phyloP scores from a whole-genome alignment of 352 stramenopile species.

The Phytopythium boreale region DNA sequence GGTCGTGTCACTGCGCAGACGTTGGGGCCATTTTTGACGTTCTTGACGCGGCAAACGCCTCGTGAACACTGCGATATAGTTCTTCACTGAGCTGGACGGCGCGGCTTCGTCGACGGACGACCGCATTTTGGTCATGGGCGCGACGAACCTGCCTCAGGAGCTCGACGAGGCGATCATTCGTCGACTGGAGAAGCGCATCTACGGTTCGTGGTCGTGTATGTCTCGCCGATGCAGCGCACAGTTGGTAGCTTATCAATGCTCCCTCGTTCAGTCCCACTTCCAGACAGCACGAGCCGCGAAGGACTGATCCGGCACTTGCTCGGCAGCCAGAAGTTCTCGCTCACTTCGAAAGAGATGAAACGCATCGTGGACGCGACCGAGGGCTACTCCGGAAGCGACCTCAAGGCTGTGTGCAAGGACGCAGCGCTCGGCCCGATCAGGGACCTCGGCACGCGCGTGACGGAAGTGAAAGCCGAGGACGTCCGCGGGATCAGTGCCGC shows the following conservation, averaged over 20 bases:
- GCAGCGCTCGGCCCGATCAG: conserved; percentile 92
- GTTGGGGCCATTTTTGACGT: too few species aligned
- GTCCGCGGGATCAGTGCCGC: conserved; percentile 50
- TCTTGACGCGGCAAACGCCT: not conserved
- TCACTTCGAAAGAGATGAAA: conserved; percentile 62
- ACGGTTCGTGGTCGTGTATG: conserved; percentile 40
- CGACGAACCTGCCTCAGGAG: conserved; percentile 84
- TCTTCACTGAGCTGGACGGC: conserved; percentile 87
- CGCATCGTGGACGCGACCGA: conserved; percentile 69
- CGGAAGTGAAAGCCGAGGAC: conserved; percentile 56
- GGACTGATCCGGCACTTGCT: conserved; percentile 62
- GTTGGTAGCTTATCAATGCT: not conserved
- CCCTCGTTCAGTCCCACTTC: conserved; percentile 58
- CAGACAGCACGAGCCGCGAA: conserved; percentile 46
- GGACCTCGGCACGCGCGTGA: conserved; percentile 57
- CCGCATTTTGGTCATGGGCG: conserved; percentile 85
- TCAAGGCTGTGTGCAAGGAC: conserved; percentile 94
- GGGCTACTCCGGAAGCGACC: conserved; percentile 83
- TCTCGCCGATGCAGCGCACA: too few species aligned
- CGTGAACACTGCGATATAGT: conserved; percentile 29
- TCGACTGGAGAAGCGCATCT: conserved; percentile 86
- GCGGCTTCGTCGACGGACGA: conserved; percentile 67
- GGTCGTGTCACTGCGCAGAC: too few species aligned
- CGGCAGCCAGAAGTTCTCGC: conserved; percentile 39
- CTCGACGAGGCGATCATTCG: conserved; percentile 87